Conservation (phyloP, 441 rosid species). For the Cnidoscolus chayamansa region DNA sequence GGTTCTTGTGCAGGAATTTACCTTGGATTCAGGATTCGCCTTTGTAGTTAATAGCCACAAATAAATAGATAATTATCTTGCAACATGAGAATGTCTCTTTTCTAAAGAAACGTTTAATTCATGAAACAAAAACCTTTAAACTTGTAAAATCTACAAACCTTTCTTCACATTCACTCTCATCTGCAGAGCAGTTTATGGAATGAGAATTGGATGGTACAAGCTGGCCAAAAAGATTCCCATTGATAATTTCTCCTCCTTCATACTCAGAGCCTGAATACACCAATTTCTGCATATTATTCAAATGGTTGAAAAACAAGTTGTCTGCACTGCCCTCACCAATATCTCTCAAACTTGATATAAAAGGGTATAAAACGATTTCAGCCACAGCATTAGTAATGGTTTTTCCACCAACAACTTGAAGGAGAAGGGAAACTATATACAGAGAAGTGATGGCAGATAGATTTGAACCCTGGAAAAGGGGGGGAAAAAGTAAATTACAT, state of each 20-base stretch:
- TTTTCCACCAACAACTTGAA: slow-evolving; percentile 63
- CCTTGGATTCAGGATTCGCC: background rate
- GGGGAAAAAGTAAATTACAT: slow-evolving; percentile 10
- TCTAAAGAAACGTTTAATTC: background rate
- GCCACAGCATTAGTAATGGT: slow-evolving; percentile 43
- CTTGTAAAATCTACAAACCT: slow-evolving; percentile 32
- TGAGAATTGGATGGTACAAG: slow-evolving; percentile 25
- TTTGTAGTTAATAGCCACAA: background rate
- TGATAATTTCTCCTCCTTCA: slow-evolving; percentile 31
- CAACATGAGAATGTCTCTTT: background rate
- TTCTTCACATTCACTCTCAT: slow-evolving; percentile 30
- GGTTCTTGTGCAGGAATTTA: background rate
- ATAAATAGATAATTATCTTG: background rate
- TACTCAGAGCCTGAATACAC: slow-evolving; percentile 26
- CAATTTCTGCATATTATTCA: slow-evolving; percentile 30
- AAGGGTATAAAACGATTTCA: slow-evolving; percentile 41
- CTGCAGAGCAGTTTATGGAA: slow-evolving; percentile 17
- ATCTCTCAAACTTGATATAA: slow-evolving; percentile 25
- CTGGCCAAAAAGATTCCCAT: slow-evolving; percentile 23
- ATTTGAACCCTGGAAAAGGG: slow-evolving; percentile 44
- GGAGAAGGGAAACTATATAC: slow-evolving; percentile 50
- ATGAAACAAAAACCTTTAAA: background rate
- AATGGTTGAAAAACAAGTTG: slow-evolving; percentile 29
- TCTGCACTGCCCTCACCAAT: slow-evolving; percentile 26
- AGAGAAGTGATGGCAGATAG: slow-evolving; percentile 52